Conservation (phyloP, 2,329 filamentous ascomycete genomes). For the Phymatotrichopsis omnivora region DNA sequence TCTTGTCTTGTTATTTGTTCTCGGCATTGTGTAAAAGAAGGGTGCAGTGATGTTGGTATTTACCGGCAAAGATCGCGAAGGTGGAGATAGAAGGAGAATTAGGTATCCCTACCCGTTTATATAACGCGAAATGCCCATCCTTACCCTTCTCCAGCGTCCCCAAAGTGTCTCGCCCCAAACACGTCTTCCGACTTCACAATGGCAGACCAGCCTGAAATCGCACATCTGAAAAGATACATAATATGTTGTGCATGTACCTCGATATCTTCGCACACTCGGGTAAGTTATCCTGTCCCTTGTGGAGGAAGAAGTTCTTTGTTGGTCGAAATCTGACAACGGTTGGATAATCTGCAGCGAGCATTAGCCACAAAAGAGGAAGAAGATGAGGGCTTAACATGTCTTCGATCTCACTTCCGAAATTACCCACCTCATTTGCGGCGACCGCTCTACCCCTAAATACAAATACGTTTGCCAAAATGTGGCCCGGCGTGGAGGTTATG, state of each 20-base stretch:
- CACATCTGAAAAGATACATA: constrained; percentile 54
- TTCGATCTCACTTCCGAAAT: constrained; percentile 92
- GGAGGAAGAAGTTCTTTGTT: constrained; percentile 11
- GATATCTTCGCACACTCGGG: constrained; percentile 66
- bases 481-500: constrained; percentile 76
- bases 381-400: constrained; percentile 81
- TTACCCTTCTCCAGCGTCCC: no score
- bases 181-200: no score
- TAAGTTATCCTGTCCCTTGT: constrained; percentile 38
- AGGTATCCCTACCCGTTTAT: no score
- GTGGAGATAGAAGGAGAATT: no score
- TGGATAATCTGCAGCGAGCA: constrained; percentile 38
- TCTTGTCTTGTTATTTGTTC: no score
- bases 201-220: constrained; percentile 26
- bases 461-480: constrained; percentile 83
- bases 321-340: constrained; percentile 37
- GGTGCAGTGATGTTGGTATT: no score
- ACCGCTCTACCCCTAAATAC: constrained; percentile 86
- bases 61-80: no score
- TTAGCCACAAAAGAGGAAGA: constrained; percentile 54
- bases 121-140: no score
- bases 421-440: constrained; percentile 86
- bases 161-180: no score
- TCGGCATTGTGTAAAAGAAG: no score
- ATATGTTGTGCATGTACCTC: constrained; percentile 89